These are phyloP conservation scores for Mucor velutinosus DNA, from an alignment of 371 early-diverging fungal genomes.

Conservation along the genomic window DNA sequence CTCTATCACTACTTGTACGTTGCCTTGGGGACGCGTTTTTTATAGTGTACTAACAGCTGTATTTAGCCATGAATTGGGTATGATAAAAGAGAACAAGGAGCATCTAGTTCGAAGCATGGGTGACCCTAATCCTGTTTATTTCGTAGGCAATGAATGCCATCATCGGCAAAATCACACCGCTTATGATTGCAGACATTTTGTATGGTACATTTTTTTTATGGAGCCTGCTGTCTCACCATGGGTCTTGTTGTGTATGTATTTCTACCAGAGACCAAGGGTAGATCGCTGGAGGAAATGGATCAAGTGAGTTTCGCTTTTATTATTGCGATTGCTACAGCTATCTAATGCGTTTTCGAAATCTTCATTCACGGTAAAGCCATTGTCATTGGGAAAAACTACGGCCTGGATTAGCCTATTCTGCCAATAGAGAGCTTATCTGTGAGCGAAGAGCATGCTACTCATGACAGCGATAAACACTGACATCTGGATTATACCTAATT, in stretches of 20 bases:
- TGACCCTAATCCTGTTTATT: background rate
- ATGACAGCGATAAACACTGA: background rate
- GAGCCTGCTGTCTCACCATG: background rate
- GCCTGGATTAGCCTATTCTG: background rate
- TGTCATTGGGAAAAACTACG: background rate
- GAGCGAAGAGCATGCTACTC: background rate
- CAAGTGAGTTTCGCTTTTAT: background rate
- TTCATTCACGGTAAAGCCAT: background rate
- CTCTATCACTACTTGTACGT: conserved; percentile 82
- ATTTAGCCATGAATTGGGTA: conserved; percentile 7
- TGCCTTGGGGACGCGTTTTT: conserved; percentile 7
- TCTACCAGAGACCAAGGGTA: conserved; percentile 58
- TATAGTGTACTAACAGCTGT: background rate
- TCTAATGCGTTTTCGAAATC: background rate
- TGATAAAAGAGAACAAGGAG: too few relatives aligned
- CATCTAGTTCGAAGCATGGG: too few relatives aligned
- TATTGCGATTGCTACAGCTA: background rate
- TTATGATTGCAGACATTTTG: conserved; percentile 57
- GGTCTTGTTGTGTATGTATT: conserved; percentile 44
- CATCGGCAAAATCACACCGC: conserved; percentile 62
- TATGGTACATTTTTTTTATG: conserved; percentile 70
- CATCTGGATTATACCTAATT: background rate
- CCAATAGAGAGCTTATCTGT: background rate
- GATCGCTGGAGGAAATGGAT: conserved; percentile 59
- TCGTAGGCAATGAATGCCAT: conserved; percentile 28